Percentiles rank a stretch among this genome's conserved stretches.
Conservation (phyloP, 805 yeast genomes). For the Maudiozyma pseudohumilis region DNA sequence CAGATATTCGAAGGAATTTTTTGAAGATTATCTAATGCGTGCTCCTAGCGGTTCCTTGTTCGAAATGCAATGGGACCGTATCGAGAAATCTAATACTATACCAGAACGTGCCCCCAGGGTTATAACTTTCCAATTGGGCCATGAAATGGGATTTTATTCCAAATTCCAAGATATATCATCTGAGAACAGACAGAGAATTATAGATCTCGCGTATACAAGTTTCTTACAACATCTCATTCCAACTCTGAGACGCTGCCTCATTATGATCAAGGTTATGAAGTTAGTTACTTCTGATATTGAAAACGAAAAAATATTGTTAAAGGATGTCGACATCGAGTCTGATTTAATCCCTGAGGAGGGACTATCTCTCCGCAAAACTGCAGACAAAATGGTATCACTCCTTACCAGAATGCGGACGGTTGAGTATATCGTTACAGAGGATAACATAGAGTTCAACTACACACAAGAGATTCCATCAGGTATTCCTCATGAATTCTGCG, state of each 20-base stretch:
- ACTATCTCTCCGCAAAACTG: neutral
- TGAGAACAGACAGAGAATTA: neutral
- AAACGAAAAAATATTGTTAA: conserved; percentile 16
- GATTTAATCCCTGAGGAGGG: conserved; percentile 3
- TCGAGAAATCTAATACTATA: too few relatives aligned
- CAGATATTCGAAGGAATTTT: conserved; percentile 11
- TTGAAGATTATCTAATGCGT: neutral
- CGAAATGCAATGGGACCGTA: neutral
- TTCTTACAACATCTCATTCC: conserved; percentile 19
- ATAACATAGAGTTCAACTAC: neutral
- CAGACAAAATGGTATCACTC: conserved; percentile 9
- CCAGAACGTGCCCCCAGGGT: too few relatives aligned
- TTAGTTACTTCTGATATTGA: conserved; percentile 21
- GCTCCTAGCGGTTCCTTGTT: neutral
- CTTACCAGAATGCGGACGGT: conserved; percentile 11
- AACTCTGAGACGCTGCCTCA: conserved; percentile 24
- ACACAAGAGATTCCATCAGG: neutral
- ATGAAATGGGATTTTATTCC: too few relatives aligned
- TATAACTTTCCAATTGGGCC: too few relatives aligned
- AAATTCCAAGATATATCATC: too few relatives aligned
- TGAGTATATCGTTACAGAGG: too few relatives aligned
- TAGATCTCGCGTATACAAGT: conserved; percentile 13
- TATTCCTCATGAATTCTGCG: conserved; percentile 38
- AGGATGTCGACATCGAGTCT: conserved; percentile 15
- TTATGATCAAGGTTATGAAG: conserved; percentile 27